Conservation (phyloP, 2,329 filamentous ascomycete species). For the Rutstroemia sp. region DNA sequence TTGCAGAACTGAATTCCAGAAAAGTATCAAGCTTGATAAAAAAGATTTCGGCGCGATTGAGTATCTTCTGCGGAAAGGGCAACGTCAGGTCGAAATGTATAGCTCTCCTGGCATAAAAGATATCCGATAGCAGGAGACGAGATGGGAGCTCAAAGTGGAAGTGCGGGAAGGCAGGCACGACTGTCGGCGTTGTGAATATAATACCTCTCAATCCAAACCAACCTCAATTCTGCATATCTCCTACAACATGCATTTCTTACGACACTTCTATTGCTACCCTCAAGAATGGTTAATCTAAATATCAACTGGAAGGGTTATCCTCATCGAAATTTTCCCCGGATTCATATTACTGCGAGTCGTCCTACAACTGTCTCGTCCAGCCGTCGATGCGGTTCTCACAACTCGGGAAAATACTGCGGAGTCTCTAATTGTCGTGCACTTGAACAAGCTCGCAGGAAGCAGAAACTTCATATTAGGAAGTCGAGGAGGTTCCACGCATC, state of each 20-base stretch:
- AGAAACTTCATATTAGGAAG: slow-evolving; percentile 10
- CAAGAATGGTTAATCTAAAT: slow-evolving; percentile 22
- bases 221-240: slow-evolving; percentile 9
- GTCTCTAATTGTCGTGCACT: slow-evolving; percentile 10
- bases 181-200: background rate
- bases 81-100: slow-evolving; percentile 60
- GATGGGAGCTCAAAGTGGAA: slow-evolving; percentile 22
- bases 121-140: slow-evolving; percentile 33
- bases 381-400: background rate
- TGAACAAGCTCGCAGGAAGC: slow-evolving; percentile 15
- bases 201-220: background rate
- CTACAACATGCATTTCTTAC: slow-evolving; percentile 24
- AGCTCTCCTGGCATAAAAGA: slow-evolving; percentile 57
- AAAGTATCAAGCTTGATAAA: slow-evolving; percentile 50
- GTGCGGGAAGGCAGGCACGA: slow-evolving; percentile 14
- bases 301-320: slow-evolving; percentile 27
- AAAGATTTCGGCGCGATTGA: slow-evolving; percentile 66
- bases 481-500: slow-evolving; percentile 9
- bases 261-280: slow-evolving; percentile 8
- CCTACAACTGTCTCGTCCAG: background rate
- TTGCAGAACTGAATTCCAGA: slow-evolving; percentile 66
- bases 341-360: slow-evolving; percentile 17
- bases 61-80: slow-evolving; percentile 59
- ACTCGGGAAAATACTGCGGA: slow-evolving; percentile 11
- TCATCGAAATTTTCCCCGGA: slow-evolving; percentile 22